Base-by-base conservation (phyloP, 2,329 filamentous ascomycete genomes). In the Thelonectria discophora region DNA sequence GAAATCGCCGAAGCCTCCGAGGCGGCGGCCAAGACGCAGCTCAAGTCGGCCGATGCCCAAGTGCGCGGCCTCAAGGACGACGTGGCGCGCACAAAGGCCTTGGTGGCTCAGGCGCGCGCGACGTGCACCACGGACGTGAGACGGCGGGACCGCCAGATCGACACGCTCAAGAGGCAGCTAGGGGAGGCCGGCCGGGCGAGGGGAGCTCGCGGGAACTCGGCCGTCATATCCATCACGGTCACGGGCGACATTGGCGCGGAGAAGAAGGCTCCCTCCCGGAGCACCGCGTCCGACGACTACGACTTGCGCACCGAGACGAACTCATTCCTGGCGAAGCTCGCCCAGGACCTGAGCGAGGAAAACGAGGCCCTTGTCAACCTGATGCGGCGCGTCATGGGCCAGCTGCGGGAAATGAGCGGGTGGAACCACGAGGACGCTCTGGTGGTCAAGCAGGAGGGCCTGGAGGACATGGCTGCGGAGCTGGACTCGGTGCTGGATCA, bases 51-150 rank as follows among this genome's bases (percentile, higher is more conserved):
- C 54, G 94, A 97, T 73, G 83, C 87, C 4, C 87, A 88, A 1
- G 86, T 90, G 37, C 88, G 91, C 65, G 86, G 86, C n/a, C 80
- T 97, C 59, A 93, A 93, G 70, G 94, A 97, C 32, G 93, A 98
- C 73, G 85, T 94, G 66, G 84, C 87, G 21, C 88, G 91, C 52
- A 87, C 94, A 76, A 96, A 94, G 75, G 84, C 88, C 0, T 86
- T 91, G 3, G 88, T 97, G 2, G 86, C 90, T 30, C 94, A 98
- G 76, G 90, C 95, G 2, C 88, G 94, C 63, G 87, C 90, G 7
- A 89, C 94, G 65, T 98, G 94, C 76, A 90, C 93, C 51, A 97
- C 93, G 67, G 95, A 99, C 73, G 87, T 97, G 47, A 89, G 94
- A 63, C 94, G 96, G 73, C 88, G 94, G 43, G 95, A 99, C 74